Conservation (phyloP, 768 basidiomycete species). For the Boletus rex-veris region DNA sequence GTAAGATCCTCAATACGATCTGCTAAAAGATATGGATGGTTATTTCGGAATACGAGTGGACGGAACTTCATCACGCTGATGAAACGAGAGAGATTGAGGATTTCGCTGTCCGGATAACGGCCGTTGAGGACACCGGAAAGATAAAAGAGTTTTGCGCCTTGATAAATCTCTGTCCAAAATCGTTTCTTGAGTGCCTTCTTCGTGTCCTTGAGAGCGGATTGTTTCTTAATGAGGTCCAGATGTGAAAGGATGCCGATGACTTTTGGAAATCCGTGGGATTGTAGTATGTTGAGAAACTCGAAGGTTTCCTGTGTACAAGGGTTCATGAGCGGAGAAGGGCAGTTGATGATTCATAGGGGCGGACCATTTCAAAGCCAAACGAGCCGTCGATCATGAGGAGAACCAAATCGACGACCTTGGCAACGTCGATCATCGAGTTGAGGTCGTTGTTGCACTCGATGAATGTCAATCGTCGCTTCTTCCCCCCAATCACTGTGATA, state of each 20-base stretch:
- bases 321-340: background rate
- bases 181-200: constrained; percentile 96
- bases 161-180: constrained; percentile 99
- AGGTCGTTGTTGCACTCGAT: constrained; percentile 97
- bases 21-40: constrained; percentile 90
- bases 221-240: constrained; percentile 94
- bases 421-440: constrained; percentile 98
- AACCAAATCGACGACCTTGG: constrained; percentile 93
- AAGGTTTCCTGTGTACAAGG: constrained; percentile 80
- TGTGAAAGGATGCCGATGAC: constrained; percentile 96
- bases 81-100: constrained; percentile 93
- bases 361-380: constrained; percentile 98
- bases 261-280: constrained; percentile 97
- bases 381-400: constrained; percentile 97
- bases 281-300: constrained; percentile 96
- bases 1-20: constrained; percentile 96
- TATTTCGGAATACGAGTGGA: constrained; percentile 91
- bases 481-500: constrained; percentile 91
- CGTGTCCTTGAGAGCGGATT: constrained; percentile 76
- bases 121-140: constrained; percentile 96
- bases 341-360: constrained; percentile 15
- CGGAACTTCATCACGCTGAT: constrained; percentile 99
- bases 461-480: constrained; percentile 90
- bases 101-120: constrained; percentile 95
- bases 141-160: constrained; percentile 97